phyloP scores from a whole-genome alignment of 73 alveolate genomes.

The Tetrahymena borealis region DNA sequence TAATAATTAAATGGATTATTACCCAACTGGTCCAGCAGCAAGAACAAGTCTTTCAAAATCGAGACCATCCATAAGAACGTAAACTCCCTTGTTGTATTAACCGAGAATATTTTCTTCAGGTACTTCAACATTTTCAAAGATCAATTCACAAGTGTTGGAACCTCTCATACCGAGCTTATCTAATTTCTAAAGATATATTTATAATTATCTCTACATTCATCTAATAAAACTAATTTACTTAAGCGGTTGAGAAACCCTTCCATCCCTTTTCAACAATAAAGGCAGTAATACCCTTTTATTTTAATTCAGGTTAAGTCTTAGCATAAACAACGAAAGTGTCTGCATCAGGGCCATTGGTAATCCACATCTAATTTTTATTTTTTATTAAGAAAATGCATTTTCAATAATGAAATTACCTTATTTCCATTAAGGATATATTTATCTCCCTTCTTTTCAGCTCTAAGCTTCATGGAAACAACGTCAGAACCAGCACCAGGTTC shows the following conservation, averaged over 20 bases:
- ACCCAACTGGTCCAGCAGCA: constrained; percentile 93
- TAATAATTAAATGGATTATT: no score
- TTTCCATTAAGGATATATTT: constrained; percentile 72
- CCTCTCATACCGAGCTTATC: constrained; percentile 93
- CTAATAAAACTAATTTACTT: neutral
- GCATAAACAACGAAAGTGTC: constrained; percentile 86
- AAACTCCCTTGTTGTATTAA: constrained; percentile 68
- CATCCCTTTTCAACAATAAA: constrained; percentile 73
- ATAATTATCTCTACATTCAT: neutral
- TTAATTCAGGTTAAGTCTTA: constrained; percentile 72
- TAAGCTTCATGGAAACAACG: constrained; percentile 70
- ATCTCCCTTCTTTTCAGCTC: constrained; percentile 74
- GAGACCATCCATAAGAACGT: constrained; percentile 82
- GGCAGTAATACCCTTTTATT: constrained; percentile 76
- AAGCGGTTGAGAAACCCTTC: constrained; percentile 74
- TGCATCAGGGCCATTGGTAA: constrained; percentile 91
- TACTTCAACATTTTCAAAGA: constrained; percentile 76
- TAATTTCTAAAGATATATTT: constrained; percentile 42
- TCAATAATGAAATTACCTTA: constrained; percentile 10
- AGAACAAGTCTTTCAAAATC: constrained; percentile 80
- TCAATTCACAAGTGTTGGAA: constrained; percentile 76
- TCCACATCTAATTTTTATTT: constrained; percentile 60
- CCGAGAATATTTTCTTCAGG: constrained; percentile 82
- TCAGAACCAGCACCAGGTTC: constrained; percentile 90
- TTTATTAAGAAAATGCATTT: neutral